A percentile compares a stretch with the other conserved stretches of the same genome.
Evolutionary conservation across 2,329 filamentous ascomycete species (phyloP).

Genomic region (Curvularia verruculosa): DNA sequence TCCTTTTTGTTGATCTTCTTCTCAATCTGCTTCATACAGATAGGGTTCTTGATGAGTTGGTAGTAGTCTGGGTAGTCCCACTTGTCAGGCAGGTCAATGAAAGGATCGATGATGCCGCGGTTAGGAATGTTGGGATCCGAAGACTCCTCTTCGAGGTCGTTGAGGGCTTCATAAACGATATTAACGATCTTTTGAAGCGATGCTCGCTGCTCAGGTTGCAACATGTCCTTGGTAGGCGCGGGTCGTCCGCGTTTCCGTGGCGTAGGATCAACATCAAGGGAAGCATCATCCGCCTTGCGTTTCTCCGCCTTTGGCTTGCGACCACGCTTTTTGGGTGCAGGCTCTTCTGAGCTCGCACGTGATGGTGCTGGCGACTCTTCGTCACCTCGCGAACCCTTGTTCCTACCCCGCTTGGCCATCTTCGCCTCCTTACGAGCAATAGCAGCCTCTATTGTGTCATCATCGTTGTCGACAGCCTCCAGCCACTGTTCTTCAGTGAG

Average conservation of each 20-base stretch:
- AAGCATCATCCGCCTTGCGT: constrained; percentile 80
- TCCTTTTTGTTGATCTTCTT: constrained; percentile 96
- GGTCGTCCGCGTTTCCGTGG: constrained; percentile 69
- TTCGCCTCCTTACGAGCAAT: constrained; percentile 87
- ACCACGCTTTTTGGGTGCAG: constrained; percentile 76
- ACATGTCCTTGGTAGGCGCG: constrained; percentile 68
- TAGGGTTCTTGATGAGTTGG: constrained; percentile 86
- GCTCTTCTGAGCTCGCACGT: constrained; percentile 81
- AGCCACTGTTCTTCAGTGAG: constrained; percentile 99
- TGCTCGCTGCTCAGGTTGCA: constrained; percentile 72
- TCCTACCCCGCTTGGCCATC: constrained; percentile 78
- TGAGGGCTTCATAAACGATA: constrained; percentile 77
- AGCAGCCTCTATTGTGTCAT: constrained; percentile 91
- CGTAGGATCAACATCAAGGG: constrained; percentile 67
- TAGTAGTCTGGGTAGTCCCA: constrained; percentile 95
- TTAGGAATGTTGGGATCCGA: constrained; percentile 63
- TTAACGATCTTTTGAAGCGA: constrained; percentile 81
- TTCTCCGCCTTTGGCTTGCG: constrained; percentile 82
- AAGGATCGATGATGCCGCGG: constrained; percentile 89
- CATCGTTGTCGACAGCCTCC: constrained; percentile 92
- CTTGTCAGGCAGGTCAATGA: constrained; percentile 88
- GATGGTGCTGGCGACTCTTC: constrained; percentile 79
- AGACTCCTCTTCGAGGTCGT: constrained; percentile 82
- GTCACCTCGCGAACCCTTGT: constrained; percentile 68
- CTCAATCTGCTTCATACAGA: constrained; percentile 94